These are phyloP conservation scores for Veloporphyrellus conicus DNA, from an alignment of 1,284 basidiomycete genomes.

Conservation along the genomic window DNA sequence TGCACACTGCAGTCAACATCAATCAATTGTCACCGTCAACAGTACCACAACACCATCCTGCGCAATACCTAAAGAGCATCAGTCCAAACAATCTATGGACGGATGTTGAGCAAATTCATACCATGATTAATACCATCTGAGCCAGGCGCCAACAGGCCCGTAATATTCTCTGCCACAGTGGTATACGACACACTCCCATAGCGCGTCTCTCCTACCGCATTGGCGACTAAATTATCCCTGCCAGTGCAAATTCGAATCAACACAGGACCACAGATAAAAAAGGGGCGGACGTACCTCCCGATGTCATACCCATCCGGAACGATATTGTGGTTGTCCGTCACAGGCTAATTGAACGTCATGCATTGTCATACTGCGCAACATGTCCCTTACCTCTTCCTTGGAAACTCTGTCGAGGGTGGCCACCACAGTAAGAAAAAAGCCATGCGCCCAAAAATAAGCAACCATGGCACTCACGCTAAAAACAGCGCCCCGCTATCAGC, in stretches of 20 bases:
- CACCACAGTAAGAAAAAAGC: neutral
- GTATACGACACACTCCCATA: slow-evolving; percentile 47
- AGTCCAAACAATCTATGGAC: neutral
- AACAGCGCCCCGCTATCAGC: slow-evolving; percentile 60
- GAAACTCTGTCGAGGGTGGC: slow-evolving; percentile 45
- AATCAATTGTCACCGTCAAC: slow-evolving; percentile 43
- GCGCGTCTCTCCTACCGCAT: slow-evolving; percentile 41
- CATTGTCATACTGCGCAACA: neutral
- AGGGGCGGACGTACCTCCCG: slow-evolving; percentile 43
- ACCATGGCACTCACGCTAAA: slow-evolving; percentile 48
- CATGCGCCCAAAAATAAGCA: neutral
- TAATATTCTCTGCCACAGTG: slow-evolving; percentile 42
- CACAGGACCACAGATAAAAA: no score
- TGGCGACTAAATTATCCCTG: slow-evolving; percentile 44
- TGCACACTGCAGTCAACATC: slow-evolving; percentile 4
- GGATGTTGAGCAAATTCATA: slow-evolving; percentile 1
- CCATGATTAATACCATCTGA: slow-evolving; percentile 23
- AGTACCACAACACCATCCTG: slow-evolving; percentile 45
- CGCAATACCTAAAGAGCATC: slow-evolving; percentile 37
- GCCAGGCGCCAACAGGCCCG: slow-evolving; percentile 23
- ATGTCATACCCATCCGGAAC: slow-evolving; percentile 53
- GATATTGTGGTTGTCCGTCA: slow-evolving; percentile 46
- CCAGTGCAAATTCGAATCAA: neutral
- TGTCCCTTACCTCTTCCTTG: slow-evolving; percentile 47
- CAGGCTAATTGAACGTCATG: slow-evolving; percentile 28